Evolutionary conservation across 768 basidiomycete genomes (phyloP), one percentile per base, ranked within the genome.

Genomic region (Dictyophora rubrovolvata): DNA sequence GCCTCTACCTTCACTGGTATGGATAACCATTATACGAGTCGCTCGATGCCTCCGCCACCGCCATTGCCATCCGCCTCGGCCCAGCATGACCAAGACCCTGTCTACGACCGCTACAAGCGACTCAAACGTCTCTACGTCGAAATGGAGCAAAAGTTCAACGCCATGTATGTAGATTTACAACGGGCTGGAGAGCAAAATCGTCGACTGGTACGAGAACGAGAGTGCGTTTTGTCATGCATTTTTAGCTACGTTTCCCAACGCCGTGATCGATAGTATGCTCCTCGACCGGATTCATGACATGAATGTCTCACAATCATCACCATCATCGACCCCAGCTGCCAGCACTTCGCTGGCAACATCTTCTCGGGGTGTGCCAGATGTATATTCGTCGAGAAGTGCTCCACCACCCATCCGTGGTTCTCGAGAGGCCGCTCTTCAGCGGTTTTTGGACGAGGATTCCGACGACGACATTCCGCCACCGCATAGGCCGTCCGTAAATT

Each of bases 131-230:
- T 42, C 21, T 58, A 49, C 22, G 7, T 21, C 28, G 56, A 58
- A 8, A 58, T 58, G 48, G 56, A 58, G 28, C 56, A 58, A 17
- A 48, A 50, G 2, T 58, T 21, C 34, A 12, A 16, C 1, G 48
- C 20, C 1, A 12, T 58, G 20, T 50, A 20, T 9, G 21, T 28
- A 9, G 56, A 58, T 34, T 47, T 58, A 42, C 47, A 58, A 28
- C 56, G 56, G 20, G 56, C 56, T 21, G 34, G 33, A 49, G 56
- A 58, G 56, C 56, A 58, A 21, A 58, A 58, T 49, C 47, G 56
- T 28, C 20, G 56, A 28, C 34, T 58, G 17, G 36, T 10, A 10
- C 48, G 48, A 5, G 56, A 58, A 49, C 20, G 42, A 47, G 56
- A 58, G 56, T 58, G 28, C 20, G 56, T 36, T 10, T 42, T 42